Percentiles rank a stretch among this genome's conserved stretches.
phyloP scores from a whole-genome alignment of 1,284 basidiomycete species.

The Moesziomyces sp. region DNA sequence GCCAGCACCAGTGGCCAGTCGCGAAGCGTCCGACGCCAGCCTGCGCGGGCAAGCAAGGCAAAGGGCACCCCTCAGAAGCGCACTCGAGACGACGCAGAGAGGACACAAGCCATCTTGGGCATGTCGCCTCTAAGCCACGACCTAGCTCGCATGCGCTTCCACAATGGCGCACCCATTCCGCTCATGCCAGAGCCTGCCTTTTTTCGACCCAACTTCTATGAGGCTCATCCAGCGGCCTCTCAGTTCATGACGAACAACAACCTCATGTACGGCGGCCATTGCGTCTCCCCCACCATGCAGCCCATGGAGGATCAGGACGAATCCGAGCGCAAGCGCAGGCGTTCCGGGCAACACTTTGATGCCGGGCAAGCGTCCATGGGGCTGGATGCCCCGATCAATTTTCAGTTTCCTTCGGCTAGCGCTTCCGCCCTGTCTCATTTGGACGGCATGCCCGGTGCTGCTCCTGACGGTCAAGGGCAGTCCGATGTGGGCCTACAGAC shows the following conservation, averaged over 20 bases:
- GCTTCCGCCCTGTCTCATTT: conserved; percentile 3
- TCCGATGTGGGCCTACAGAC: conserved; percentile 9
- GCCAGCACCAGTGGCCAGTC: neutral
- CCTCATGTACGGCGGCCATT: conserved; percentile 2
- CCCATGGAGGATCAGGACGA: conserved; percentile 10
- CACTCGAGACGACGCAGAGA: conserved; percentile 15
- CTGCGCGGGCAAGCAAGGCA: conserved; percentile 12
- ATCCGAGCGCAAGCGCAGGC: conserved; percentile 28
- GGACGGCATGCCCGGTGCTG: conserved; percentile 4
- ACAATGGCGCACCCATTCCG: conserved; percentile 1
- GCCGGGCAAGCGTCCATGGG: conserved; percentile 12
- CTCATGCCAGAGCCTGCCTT: conserved; percentile 11
- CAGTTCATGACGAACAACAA: conserved; percentile 12
- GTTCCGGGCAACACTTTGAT: conserved; percentile 10
- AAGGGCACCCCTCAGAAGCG: conserved; percentile 32
- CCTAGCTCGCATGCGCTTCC: conserved; percentile 42
- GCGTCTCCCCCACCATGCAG: neutral
- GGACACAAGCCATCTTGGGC: conserved; percentile 13
- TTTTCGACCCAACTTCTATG: conserved; percentile 18
- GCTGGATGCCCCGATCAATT: conserved; percentile 25
- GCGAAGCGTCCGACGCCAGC: conserved; percentile 15
- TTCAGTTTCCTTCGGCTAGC: conserved; percentile 13
- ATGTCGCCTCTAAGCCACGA: conserved; percentile 40
- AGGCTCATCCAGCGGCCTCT: conserved; percentile 1
- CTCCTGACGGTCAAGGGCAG: conserved; percentile 1